Conservation (phyloP, 1,139 yeast species). For the Kodamaea derodonti region DNA sequence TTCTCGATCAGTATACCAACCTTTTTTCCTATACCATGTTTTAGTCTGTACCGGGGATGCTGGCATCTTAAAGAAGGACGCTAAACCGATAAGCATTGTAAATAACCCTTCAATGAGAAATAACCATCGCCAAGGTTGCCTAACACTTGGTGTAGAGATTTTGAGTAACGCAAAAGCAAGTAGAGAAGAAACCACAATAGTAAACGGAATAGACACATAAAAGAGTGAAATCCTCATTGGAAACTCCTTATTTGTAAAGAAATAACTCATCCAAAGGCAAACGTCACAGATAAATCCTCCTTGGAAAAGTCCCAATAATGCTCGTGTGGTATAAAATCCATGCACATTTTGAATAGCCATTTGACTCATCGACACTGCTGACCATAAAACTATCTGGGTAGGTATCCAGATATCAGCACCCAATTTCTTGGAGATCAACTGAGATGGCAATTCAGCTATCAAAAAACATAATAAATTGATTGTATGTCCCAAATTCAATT, state of each 20-base stretch:
- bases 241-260: constrained; percentile 49
- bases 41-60: constrained; percentile 58
- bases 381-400: constrained; percentile 24
- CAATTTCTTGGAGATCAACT: constrained; percentile 27
- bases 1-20: constrained; percentile 64
- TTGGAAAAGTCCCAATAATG: constrained; percentile 45
- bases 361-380: constrained; percentile 24
- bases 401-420: constrained; percentile 36
- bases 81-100: constrained; percentile 53
- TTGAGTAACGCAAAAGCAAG: constrained; percentile 45
- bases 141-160: constrained; percentile 33
- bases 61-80: constrained; percentile 54
- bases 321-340: constrained; percentile 40
- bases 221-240: constrained; percentile 48
- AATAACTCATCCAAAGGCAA: constrained; percentile 53
- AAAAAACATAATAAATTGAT: constrained; percentile 31
- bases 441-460: constrained; percentile 31
- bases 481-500: constrained; percentile 28
- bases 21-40: constrained; percentile 45
- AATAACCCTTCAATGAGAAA: constrained; percentile 61
- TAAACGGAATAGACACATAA: constrained; percentile 43
- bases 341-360: constrained; percentile 16
- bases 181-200: constrained; percentile 34
- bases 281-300: constrained; percentile 59
- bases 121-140: constrained; percentile 62